Base-by-base conservation (phyloP, 208 protist genomes). In the Polymyxa betae region DNA sequence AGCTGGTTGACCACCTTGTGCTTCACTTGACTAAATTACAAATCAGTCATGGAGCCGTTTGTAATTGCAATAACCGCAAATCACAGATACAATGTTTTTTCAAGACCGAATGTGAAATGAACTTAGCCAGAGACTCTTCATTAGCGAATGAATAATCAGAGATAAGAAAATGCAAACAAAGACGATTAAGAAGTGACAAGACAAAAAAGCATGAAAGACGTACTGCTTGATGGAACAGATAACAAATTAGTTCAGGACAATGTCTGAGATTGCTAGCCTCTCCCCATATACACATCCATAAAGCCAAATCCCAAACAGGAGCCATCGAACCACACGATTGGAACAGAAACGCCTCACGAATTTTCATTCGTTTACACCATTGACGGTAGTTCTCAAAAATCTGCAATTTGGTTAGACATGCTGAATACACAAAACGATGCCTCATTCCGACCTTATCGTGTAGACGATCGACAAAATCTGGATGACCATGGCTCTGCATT, bases 201-300 rank as follows among this genome's bases (percentile, higher is more conserved):
- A n/a, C n/a, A 60, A 29, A 60, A 60, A 60, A 60, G 49, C 5
- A 60, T 5, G 12, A 60, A 60, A 5, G 5, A 29, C 49, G 24
- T 29, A 60, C 49, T 24, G 40, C 35, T 43, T 82, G 72, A 77
- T 92, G 77, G 60, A 90, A 91, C 40, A 92, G 64, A 88, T 90
- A 92, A 88, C 91, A 92, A 35, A 92, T 54, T n/a, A 12, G 45
- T 88, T 92, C 91, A 38, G 91, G 91, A 54, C 88, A 60, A 52
- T 92, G 91, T 38, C 91, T 88, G 43, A 92, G 88, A 77, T 92
- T 92, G 29, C 87, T 66, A 0, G 91, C 91, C 46, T 92, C 91
- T 32, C 91, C 91, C 88, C 88, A 90, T 40, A 92, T 52, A 43
- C 72, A 89, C 45, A 92, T 20, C 1, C 10, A 90, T 0, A 92